Evolutionary conservation across 2,329 filamentous ascomycete species (phyloP), one percentile per base, ranked within the genome.

Genomic region (Epichloe glyceriae): DNA sequence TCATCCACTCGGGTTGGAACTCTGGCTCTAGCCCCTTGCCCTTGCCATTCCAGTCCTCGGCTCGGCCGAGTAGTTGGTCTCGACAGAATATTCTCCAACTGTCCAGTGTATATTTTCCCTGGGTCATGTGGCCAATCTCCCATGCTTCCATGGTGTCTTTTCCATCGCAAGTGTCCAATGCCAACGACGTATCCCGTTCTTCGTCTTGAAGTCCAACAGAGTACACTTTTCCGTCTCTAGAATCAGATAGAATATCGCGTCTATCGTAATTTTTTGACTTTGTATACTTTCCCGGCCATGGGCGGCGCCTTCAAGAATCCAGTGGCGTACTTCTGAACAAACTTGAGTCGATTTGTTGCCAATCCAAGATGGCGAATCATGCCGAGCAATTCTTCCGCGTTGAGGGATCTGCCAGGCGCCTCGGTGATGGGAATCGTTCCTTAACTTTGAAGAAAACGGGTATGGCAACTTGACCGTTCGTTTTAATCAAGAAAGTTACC

Each of bases 31-130:
- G 56, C 57, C 77, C 62, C 30, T 30, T 30, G 30, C 8, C 3
- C 59, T 67, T 71, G 1, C 85, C 85, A 59, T 80, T 82, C 78
- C 83, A 88, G 55, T 83, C 79, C 10, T 68, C 63, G 1, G 83
- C 80, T 17, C 82, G 65, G 0, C 81, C 83, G 7, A 89, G 76
- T 22, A 95, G 65, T 34, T 76, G 73, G 63, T 96, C 90, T 2
- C 90, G 80, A 63, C 88, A 95, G 66, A 96, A 96, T 55, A 96
- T 95, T 3, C 90, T 80, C 86, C 88, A 96, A 61, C 85, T 90
- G 65, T 96, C 90, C 46, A 91, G 72, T 0, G 88, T 86, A 64
- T 96, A 96, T 1, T 80, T 74, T 15, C 89, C 87, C 50, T 87
- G 82, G 0, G 88, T 89, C 52, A 96, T 70, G 64, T 95, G 87